A percentile compares a stretch with the other conserved stretches of the same genome.
These are phyloP conservation scores for Alopecurus myosuroides DNA, from an alignment of 176 grass and related monocot species.

Conservation along the genomic window DNA sequence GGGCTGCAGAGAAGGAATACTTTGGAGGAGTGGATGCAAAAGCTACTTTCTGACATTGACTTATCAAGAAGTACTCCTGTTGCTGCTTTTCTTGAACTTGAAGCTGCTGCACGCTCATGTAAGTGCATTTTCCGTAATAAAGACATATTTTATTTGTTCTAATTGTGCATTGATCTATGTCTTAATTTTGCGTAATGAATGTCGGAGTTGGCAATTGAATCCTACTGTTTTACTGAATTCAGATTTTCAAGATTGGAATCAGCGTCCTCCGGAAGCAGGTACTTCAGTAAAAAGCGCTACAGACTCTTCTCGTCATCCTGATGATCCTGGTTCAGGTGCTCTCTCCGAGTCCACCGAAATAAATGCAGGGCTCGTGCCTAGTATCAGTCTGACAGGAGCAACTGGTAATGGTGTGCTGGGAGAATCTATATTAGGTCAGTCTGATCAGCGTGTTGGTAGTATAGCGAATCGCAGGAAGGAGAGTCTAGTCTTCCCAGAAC, in stretches of 20 bases:
- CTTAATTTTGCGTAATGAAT: neutral
- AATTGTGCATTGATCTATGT: constrained; percentile 5
- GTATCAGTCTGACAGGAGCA: constrained; percentile 31
- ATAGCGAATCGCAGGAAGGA: constrained; percentile 40
- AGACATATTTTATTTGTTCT: neutral
- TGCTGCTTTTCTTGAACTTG: constrained; percentile 92
- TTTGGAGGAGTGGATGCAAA: constrained; percentile 94
- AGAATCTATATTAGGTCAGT: constrained; percentile 40
- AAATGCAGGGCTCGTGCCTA: constrained; percentile 15
- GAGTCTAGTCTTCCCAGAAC: constrained; percentile 30
- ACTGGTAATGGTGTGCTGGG: constrained; percentile 56
- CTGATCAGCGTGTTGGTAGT: constrained; percentile 27
- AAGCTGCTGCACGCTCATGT: constrained; percentile 90
- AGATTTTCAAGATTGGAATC: constrained; percentile 77
- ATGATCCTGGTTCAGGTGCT: constrained; percentile 38
- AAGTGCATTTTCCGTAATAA: constrained; percentile 20
- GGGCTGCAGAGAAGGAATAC: constrained; percentile 76
- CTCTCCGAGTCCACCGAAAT: constrained; percentile 36
- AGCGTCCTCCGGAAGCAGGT: constrained; percentile 46
- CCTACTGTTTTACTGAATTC: constrained; percentile 28
- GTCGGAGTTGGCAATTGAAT: constrained; percentile 15
- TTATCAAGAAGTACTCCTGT: constrained; percentile 92
- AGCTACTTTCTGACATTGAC: constrained; percentile 93
- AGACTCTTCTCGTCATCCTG: constrained; percentile 18
- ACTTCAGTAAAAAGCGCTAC: constrained; percentile 40